A percentile compares a stretch with the other conserved stretches of the same genome.
These are phyloP conservation scores for Fusarium virguliforme DNA, from an alignment of 2,329 filamentous ascomycete species.

Conservation along the genomic window DNA sequence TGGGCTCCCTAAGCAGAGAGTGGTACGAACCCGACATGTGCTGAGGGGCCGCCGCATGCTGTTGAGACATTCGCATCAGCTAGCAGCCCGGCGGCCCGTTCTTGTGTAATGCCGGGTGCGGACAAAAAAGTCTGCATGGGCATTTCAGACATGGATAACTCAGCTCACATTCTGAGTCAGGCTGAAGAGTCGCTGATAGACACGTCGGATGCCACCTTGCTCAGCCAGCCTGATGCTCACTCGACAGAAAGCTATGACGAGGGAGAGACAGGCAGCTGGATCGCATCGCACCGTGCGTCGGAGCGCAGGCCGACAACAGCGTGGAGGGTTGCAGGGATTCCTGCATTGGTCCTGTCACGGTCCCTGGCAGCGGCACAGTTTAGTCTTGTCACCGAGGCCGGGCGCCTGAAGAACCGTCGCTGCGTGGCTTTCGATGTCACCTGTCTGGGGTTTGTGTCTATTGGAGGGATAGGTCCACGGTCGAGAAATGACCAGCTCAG, in stretches of 20 bases:
- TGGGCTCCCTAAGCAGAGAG: constrained; percentile 22
- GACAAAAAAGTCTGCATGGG: background rate
- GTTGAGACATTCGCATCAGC: constrained; percentile 22
- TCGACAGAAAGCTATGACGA: constrained; percentile 22
- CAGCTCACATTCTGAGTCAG: background rate
- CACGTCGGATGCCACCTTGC: background rate
- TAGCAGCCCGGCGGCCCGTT: constrained; percentile 1
- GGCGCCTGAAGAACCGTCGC: constrained; percentile 27
- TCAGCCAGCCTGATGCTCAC: constrained; percentile 8
- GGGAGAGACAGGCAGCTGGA: constrained; percentile 17
- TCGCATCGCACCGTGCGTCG: constrained; percentile 42
- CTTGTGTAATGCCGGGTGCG: constrained; percentile 11
- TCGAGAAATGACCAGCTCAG: background rate
- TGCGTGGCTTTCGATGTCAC: constrained; percentile 30
- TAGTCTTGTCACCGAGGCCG: constrained; percentile 26
- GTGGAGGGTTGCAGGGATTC: constrained; percentile 43
- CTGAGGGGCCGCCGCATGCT: constrained; percentile 19
- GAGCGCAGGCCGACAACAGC: constrained; percentile 31
- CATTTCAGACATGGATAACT: constrained; percentile 11
- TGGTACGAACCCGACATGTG: constrained; percentile 30
- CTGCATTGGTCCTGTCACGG: constrained; percentile 41
- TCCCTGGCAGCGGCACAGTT: constrained; percentile 44
- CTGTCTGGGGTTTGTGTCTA: constrained; percentile 2
- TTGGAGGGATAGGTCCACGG: constrained; percentile 3
- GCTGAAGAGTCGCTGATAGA: background rate